Evolutionary conservation across 805 yeast species (phyloP).

Genomic region (Pichia nanzhaoensis): DNA sequence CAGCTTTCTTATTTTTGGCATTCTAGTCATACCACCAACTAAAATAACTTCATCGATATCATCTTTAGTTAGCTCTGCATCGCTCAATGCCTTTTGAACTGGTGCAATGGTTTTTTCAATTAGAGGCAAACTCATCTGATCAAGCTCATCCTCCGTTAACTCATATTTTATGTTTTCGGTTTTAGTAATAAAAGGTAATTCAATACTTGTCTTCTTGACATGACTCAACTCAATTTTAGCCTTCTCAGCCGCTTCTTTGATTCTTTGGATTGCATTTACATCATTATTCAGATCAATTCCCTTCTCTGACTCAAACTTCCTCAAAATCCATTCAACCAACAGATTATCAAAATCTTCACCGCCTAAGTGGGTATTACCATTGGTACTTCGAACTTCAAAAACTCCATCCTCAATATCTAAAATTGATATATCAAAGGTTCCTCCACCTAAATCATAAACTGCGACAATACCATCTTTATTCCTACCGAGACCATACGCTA

Average conservation of each 20-base stretch:
- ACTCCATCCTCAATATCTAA: slow-evolving; percentile 96
- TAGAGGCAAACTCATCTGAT: slow-evolving; percentile 45
- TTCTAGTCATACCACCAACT: slow-evolving; percentile 89
- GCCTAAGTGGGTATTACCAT: slow-evolving; percentile 89
- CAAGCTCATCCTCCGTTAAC: slow-evolving; percentile 46
- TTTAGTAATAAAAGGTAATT: slow-evolving; percentile 72
- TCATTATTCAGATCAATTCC: slow-evolving; percentile 57
- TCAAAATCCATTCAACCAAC: slow-evolving; percentile 72
- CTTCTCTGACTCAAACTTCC: slow-evolving; percentile 66
- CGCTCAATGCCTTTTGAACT: slow-evolving; percentile 75
- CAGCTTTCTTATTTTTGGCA: slow-evolving; percentile 79
- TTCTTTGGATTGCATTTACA: slow-evolving; percentile 76
- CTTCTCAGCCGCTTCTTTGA: slow-evolving; percentile 83
- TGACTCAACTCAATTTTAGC: slow-evolving; percentile 84
- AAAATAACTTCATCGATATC: slow-evolving; percentile 75
- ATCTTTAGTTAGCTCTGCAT: slow-evolving; percentile 60
- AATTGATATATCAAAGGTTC: slow-evolving; percentile 93
- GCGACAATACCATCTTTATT: slow-evolving; percentile 70
- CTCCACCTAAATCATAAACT: slow-evolving; percentile 96
- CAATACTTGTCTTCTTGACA: slow-evolving; percentile 62
- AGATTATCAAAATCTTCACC: slow-evolving; percentile 88
- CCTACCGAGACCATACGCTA: slow-evolving; percentile 83
- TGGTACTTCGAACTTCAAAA: slow-evolving; percentile 91
- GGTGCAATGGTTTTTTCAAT: slow-evolving; percentile 70
- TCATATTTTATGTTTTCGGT: slow-evolving; percentile 36